Evolutionary conservation across 495 filamentous ascomycete genomes (phyloP), one percentile per base, ranked within the genome.

Genomic region (Pyrenula aspistea): DNA sequence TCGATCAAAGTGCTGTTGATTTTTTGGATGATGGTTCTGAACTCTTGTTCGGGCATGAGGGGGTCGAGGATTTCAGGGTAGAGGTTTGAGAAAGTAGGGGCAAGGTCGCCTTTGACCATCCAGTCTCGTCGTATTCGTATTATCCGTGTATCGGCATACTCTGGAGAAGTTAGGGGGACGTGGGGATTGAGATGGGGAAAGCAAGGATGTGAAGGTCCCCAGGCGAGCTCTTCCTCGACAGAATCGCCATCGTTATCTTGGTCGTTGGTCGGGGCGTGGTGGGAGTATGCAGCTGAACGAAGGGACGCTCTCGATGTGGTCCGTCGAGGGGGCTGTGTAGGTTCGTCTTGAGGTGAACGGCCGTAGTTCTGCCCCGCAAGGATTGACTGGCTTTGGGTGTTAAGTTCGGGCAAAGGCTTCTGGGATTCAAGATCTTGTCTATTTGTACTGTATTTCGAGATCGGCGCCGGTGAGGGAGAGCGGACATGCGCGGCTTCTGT

Each of bases 61-160:
- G 91, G 89, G 58, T 95, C 89, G 12, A 99, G 73, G 56, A 97
- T 94, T 61, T 97, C 93, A 0, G 93, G 93, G 61, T 97, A 99
- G 0, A 95, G 78, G 59, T 95, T 96, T 4, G 88, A 91, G 63
- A 91, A 96, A 0, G 88, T 87, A 19, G 93, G 93, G 8, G 91
- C 90, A n/a, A 96, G 73, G 67, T 99, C 93, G 2, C 91, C 94
- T 49, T 80, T 78, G 21, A 88, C 66, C 77, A 96, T 85, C 87
- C 90, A 99, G 67, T 97, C 93, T 22, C 93, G 78, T 22, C 81
- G 78, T 54, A 99, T 85, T 1, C 93, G 86, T 65, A 99, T 96
- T 54, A 99, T 85, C 57, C 91, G 83, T 15, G 93, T 99, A 4
- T 73, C 82, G 49, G 76, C 68, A 62, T 85, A 86, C 60, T 95